phyloP scores from a whole-genome alignment of 2,329 filamentous ascomycete species.

The Penicillium janthinellum region DNA sequence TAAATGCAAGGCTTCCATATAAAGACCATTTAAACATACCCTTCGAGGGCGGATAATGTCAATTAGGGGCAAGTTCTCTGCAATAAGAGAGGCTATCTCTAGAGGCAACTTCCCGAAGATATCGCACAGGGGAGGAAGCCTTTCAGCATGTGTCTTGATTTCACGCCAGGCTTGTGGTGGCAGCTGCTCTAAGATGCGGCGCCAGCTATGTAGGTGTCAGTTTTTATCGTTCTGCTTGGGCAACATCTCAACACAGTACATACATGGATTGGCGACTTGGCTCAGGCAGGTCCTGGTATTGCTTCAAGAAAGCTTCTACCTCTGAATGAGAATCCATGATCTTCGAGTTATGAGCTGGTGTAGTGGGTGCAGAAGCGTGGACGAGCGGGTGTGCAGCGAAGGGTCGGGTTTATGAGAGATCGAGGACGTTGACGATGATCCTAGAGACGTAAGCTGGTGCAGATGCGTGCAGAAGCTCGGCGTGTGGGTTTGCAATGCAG shows the following conservation, averaged over 20 bases:
- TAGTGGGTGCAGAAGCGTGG: no score
- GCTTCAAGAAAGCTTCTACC: slow-evolving; percentile 11
- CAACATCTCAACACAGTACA: neutral
- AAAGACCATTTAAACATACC: slow-evolving; percentile 22
- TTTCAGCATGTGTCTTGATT: slow-evolving; percentile 13
- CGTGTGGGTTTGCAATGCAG: no score
- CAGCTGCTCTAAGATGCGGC: slow-evolving; percentile 32
- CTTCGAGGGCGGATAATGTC: slow-evolving; percentile 35
- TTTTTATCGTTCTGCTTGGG: no score
- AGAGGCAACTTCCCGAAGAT: slow-evolving; percentile 36
- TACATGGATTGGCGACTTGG: slow-evolving; percentile 24
- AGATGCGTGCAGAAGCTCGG: no score
- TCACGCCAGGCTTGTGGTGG: slow-evolving; percentile 35
- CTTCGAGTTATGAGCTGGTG: no score
- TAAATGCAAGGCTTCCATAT: neutral
- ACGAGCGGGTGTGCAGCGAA: no score
- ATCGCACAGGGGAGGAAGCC: slow-evolving; percentile 32
- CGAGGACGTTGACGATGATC: no score
- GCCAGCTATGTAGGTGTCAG: slow-evolving; percentile 23
- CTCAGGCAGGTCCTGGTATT: slow-evolving; percentile 26
- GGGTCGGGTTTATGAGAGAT: no score
- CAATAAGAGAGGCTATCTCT: slow-evolving; percentile 35
- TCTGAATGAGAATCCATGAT: slow-evolving; percentile 4
- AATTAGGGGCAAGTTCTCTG: slow-evolving; percentile 26
- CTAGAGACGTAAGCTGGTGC: no score